phyloP scores from a whole-genome alignment of 208 protist genomes.

The Borovskyia barvae region DNA sequence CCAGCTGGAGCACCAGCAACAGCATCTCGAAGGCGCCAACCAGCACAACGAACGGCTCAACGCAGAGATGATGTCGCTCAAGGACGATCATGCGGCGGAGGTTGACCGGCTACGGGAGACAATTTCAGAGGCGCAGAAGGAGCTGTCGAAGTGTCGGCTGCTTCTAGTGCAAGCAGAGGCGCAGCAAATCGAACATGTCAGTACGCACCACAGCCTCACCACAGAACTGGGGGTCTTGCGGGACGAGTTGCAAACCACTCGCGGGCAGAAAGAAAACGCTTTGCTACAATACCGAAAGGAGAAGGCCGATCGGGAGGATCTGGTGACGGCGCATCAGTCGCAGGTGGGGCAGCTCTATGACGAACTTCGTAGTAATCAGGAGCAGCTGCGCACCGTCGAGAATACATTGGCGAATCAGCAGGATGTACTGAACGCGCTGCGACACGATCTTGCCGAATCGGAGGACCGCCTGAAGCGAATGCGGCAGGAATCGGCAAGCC shows the following conservation, averaged over 20 bases:
- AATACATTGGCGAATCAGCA: conserved; percentile 29
- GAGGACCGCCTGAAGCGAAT: conserved; percentile 26
- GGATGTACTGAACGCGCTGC: conserved; percentile 23
- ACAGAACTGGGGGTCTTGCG: conserved; percentile 19
- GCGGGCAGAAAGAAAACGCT: conserved; percentile 23
- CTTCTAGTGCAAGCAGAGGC: conserved; percentile 48
- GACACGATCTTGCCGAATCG: conserved; percentile 23
- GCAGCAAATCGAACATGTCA: conserved; percentile 32
- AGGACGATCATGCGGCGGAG: conserved; percentile 36
- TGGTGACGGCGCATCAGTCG: conserved; percentile 34
- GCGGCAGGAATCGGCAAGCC: conserved; percentile 31
- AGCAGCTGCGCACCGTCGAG: conserved; percentile 27
- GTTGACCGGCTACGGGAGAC: conserved; percentile 39
- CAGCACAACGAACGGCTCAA: conserved; percentile 55
- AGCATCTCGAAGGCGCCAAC: conserved; percentile 43
- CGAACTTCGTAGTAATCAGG: conserved; percentile 37
- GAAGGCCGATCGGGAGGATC: conserved; percentile 42
- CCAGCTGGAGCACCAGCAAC: conserved; percentile 35
- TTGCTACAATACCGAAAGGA: conserved; percentile 26
- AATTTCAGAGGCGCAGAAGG: conserved; percentile 46
- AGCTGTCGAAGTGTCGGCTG: conserved; percentile 44
- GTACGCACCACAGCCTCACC: conserved; percentile 24
- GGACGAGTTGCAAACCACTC: conserved; percentile 27
- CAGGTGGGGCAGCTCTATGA: conserved; percentile 48
- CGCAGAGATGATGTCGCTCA: conserved; percentile 42